Evolutionary conservation across 805 yeast genomes (phyloP).

Genomic region (Clavispora phyllophila): DNA sequence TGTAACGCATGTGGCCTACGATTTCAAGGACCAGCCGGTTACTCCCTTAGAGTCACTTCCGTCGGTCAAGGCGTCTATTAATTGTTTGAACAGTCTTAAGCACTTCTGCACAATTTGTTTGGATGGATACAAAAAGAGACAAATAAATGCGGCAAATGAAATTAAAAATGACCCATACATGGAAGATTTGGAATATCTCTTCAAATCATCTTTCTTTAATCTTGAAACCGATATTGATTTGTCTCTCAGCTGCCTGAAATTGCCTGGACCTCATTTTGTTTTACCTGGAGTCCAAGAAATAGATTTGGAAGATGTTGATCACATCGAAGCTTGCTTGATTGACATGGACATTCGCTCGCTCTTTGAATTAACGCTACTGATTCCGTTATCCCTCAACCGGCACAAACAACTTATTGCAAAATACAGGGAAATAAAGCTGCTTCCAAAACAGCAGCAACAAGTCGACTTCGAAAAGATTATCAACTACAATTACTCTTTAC

Average conservation of each 20-base stretch:
- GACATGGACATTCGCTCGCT: slow-evolving; percentile 37
- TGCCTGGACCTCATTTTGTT: slow-evolving; percentile 4
- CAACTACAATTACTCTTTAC: slow-evolving; percentile 38
- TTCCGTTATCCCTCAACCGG: slow-evolving; percentile 24
- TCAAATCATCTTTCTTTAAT: slow-evolving; percentile 17
- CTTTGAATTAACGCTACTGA: slow-evolving; percentile 20
- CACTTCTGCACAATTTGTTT: slow-evolving; percentile 22
- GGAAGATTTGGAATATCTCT: slow-evolving; percentile 19
- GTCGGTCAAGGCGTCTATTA: slow-evolving; percentile 15
- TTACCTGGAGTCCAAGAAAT: slow-evolving; percentile 15
- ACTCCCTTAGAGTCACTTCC: slow-evolving; percentile 30
- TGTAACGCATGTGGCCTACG: slow-evolving; percentile 39
- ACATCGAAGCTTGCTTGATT: slow-evolving; percentile 26
- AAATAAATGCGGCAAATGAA: slow-evolving; percentile 22
- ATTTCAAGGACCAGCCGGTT: slow-evolving; percentile 30
- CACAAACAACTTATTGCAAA: slow-evolving; percentile 16
- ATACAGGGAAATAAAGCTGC: slow-evolving; percentile 8
- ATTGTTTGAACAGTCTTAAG: slow-evolving; percentile 26
- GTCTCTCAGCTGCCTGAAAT: slow-evolving; percentile 9
- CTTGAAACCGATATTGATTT: slow-evolving; percentile 22
- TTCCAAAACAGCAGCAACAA: slow-evolving; percentile 7
- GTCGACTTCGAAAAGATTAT: slow-evolving; percentile 18
- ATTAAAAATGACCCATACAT: slow-evolving; percentile 13
- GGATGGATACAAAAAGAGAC: slow-evolving; percentile 36
- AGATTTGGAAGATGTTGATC: slow-evolving; percentile 13